Base-by-base conservation (phyloP, 371 early-diverging fungal species). In the Rhizopus sp. region DNA sequence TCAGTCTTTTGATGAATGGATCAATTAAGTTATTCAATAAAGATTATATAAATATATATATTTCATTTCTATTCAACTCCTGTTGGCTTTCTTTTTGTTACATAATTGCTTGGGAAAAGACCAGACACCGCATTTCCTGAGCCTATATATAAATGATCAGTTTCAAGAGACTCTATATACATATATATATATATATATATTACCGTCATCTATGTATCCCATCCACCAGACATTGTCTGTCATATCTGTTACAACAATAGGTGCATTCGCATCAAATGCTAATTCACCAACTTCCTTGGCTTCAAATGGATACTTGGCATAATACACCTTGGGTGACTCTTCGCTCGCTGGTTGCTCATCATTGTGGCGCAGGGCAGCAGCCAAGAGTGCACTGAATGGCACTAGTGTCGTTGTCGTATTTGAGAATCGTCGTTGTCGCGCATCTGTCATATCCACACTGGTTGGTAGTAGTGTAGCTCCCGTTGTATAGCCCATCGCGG, bases 191-290 rank as follows among this genome's bases (percentile, higher is more conserved):
- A n/a, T n/a, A n/a, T n/a, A n/a, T n/a, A n/a, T n/a, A n/a, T 69
- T 76, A 47, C 83, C 73, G 59, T 86, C 81, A 51, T 87, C 83
- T 66, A 84, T 83, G 30, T 86, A 84, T 6, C 92, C 92, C 86
- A 90, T 85, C 92, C 92, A 91, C 92, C 92, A 91, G 13, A 90
- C 82, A 69, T 85, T 87, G 64, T 91, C 90, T 56, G 81, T 88
- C 52, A 78, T 84, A 71, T 91, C 92, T 5, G 88, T 85, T 4
- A 90, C 92, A 62, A 89, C 75, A 60, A 91, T 84, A 0, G 81
- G 75, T 46, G 85, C 88, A 48, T 85, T 81, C 1, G 85, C 80
- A 34, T 75, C 68, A 72, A 91, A 87, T 0, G 84, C 87, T 9
- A 91, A 68, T 66, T 91, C 92, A 5, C 91, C 91, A 42, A 78